A percentile compares a stretch with the other conserved stretches of the same genome.
Evolutionary conservation across 768 basidiomycete species (phyloP).

Genomic region (Ramaria rubella): DNA sequence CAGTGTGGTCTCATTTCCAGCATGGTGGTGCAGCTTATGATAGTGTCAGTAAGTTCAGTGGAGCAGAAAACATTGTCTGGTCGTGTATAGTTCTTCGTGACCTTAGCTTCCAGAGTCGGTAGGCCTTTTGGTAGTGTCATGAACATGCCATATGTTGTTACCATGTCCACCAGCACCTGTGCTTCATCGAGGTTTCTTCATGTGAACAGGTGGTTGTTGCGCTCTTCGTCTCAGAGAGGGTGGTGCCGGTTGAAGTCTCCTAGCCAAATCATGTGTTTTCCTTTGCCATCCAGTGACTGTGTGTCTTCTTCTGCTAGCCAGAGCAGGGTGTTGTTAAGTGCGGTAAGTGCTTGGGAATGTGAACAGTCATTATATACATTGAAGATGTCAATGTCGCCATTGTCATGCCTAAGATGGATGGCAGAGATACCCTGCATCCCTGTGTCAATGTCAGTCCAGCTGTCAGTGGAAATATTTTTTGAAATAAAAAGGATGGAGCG

Average conservation of each 20-base stretch:
- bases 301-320: no score
- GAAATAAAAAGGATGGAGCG: no score
- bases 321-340: no score
- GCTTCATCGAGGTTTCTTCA: no score
- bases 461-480: no score
- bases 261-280: no score
- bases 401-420: slow-evolving; percentile 10
- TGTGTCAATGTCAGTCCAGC: slow-evolving; percentile 18
- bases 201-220: no score
- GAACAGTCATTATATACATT: no score
- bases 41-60: slow-evolving; percentile 5
- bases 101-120: slow-evolving; percentile 27
- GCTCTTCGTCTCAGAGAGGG: no score
- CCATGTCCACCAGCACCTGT: slow-evolving; percentile 29
- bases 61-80: slow-evolving; percentile 40
- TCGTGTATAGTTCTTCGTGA: slow-evolving; percentile 29
- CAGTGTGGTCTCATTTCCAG: slow-evolving; percentile 12
- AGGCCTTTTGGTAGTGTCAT: slow-evolving; percentile 29
- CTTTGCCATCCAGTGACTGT: no score
- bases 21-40: slow-evolving; percentile 25
- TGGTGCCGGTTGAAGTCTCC: no score
- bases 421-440: slow-evolving; percentile 22
- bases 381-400: neutral
- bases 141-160: slow-evolving; percentile 20
- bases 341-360: slow-evolving; percentile 25